These are phyloP conservation scores for Melanomma pulvis-pyrius DNA, from an alignment of 495 filamentous ascomycete genomes.

Conservation along the genomic window DNA sequence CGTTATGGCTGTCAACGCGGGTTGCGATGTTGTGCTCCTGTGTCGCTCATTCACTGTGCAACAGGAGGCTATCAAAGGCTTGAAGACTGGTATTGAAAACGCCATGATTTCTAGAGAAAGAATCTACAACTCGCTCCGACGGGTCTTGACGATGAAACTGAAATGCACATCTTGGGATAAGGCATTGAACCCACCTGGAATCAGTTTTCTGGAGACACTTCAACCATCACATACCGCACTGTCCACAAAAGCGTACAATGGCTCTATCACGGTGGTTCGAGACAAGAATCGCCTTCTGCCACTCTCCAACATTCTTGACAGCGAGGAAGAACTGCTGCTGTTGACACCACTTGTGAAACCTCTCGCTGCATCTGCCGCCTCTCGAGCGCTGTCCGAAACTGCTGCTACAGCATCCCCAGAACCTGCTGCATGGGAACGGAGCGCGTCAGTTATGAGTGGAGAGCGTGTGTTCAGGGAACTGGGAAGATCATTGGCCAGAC, in stretches of 20 bases:
- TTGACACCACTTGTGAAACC: slow-evolving; percentile 86
- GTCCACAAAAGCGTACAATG: slow-evolving; percentile 80
- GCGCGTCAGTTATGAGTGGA: slow-evolving; percentile 75
- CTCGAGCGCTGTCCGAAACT: slow-evolving; percentile 55
- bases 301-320: slow-evolving; percentile 71
- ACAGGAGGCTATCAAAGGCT: slow-evolving; percentile 79
- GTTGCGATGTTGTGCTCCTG: slow-evolving; percentile 82
- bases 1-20: slow-evolving; percentile 91
- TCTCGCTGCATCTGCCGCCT: slow-evolving; percentile 77
- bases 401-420: slow-evolving; percentile 46
- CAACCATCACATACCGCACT: slow-evolving; percentile 77
- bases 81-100: slow-evolving; percentile 84
- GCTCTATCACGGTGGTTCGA: slow-evolving; percentile 81
- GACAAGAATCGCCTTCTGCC: slow-evolving; percentile 80
- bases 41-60: slow-evolving; percentile 85
- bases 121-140: slow-evolving; percentile 70
- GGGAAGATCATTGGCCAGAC: slow-evolving; percentile 76
- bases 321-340: slow-evolving; percentile 81
- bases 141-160: slow-evolving; percentile 74
- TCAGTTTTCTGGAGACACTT: slow-evolving; percentile 70
- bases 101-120: slow-evolving; percentile 76
- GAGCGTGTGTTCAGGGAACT: slow-evolving; percentile 86
- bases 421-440: slow-evolving; percentile 63
- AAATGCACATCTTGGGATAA: slow-evolving; percentile 82
- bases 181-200: slow-evolving; percentile 76